Base-by-base conservation (phyloP, 805 yeast species). In the Yarrowia deformans region DNA sequence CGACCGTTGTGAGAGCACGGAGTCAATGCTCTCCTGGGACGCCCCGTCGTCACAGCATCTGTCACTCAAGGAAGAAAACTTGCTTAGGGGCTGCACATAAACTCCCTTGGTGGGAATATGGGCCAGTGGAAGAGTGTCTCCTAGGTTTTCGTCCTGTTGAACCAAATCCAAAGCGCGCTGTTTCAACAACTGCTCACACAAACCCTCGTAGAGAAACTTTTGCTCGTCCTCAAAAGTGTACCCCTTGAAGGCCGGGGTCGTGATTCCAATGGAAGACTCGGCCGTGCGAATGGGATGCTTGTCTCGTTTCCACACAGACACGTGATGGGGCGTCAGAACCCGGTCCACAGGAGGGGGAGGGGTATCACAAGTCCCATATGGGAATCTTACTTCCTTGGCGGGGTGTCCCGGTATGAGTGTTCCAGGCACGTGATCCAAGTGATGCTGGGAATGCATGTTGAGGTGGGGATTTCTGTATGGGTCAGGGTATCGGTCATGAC, bases 141-240 rank as follows among this genome's bases (percentile, higher is more conserved):
- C 16, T 18, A 3, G 7, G 45, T 42, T 8, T 8, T 42, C 29
- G 29, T 23, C 29, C 29, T 23, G 29, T 23, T 23, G 2, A 23
- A 4, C 4, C 29, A 23, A 2, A 2, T 23, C 50, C 7, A 14
- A 8, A 9, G 34, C 34, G 14, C 39, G 10, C 23, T 35, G 14
- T 13, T 32, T 52, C 56, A 52, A 12, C 8, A 52, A 12, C 58
- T 52, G 43, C 32, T 52, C 58, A 37, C 58, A 52, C 10, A 52
- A n/a, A 2, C 58, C 58, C 32, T 52, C 58, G n/a, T 52, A 52
- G 43, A 52, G 23, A 8, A 18, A 13, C 32, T 34, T n/a, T 18
- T 52, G 32, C 32, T 52, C 42, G 18, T 52, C 43, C 8, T 52
- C 58, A 4, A 52, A 32, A 7, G 58, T 52, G 29, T 18, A 37